Evolutionary conservation across 192 early-diverging fungal species (phyloP), one percentile per base, ranked within the genome.

Genomic region (Coemansia sp.): DNA sequence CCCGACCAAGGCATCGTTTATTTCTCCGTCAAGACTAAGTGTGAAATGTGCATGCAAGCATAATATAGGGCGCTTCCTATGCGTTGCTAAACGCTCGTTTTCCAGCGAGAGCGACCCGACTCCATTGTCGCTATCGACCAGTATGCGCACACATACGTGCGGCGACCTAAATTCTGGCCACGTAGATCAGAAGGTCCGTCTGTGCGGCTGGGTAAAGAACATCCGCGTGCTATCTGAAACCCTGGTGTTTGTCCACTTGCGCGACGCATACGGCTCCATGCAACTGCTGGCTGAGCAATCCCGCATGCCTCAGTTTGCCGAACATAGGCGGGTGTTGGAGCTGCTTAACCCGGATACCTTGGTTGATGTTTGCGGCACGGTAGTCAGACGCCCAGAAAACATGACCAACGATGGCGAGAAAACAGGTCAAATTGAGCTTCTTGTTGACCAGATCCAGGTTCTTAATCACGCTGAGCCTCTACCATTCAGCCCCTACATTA

Each of bases 141-240:
- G 48, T 65, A 74, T 74, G 77, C 83, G 92, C 57, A 93, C 93
- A 11, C 94, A 95, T 74, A 88, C 81, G n/a, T 93, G 92, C 63
- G 92, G 92, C 14, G 85, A 91, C n/a, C 68, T 95, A n/a, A 60
- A 73, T 48, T 68, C 63, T 36, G 35, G 51, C 19, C 81, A 92
- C 69, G 77, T 87, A 40, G 90, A 89, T 17, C 78, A 92, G 68
- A 41, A 68, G 11, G 93, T 94, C 29, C 84, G 86, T 6, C 73
- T 95, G 16, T 87, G 85, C 69, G 94, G 94, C 5, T 95, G 94
- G 94, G 89, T 88, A 29, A 68, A 76, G 39, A 78, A 68, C 66
- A 45, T 75, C 73, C 89, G 88, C 69, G 86, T 87, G 62, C 80
- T 91, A 27, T 93, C 93, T 29, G 75, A 88, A 46, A 85, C 89